phyloP scores from a whole-genome alignment of 805 yeast genomes.

The Clavispora vitiphila region DNA sequence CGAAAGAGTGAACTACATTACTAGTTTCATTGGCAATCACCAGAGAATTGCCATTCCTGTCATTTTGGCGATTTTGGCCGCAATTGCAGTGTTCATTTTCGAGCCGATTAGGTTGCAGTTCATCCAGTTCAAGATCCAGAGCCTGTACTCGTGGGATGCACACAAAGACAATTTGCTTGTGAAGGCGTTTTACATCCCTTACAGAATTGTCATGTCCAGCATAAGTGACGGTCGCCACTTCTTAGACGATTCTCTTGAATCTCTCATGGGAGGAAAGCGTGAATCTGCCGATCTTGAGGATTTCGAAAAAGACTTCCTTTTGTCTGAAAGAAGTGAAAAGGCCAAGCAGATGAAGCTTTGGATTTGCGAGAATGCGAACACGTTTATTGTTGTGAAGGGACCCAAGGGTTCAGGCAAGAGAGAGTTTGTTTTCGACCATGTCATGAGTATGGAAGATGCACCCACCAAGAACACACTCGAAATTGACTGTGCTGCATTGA shows the following conservation, averaged over 20 bases:
- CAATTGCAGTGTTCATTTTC: constrained; percentile 76
- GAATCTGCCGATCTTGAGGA: constrained; percentile 11
- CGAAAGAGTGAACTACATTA: constrained; percentile 47
- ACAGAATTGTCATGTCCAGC: constrained; percentile 20
- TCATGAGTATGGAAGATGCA: constrained; percentile 48
- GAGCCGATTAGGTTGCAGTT: constrained; percentile 89
- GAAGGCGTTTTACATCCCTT: constrained; percentile 24
- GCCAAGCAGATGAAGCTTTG: constrained; percentile 68
- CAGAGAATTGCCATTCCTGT: constrained; percentile 80
- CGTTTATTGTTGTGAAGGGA: constrained; percentile 85
- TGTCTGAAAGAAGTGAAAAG: constrained; percentile 69
- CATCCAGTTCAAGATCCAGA: constrained; percentile 67
- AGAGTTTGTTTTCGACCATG: constrained; percentile 66
- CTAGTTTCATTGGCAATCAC: constrained; percentile 63
- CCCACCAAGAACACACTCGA: constrained; percentile 47
- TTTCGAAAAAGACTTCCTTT: constrained; percentile 33
- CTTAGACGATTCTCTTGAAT: constrained; percentile 24
- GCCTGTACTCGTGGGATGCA: constrained; percentile 43
- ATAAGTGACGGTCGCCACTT: constrained; percentile 31
- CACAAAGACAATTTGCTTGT: constrained; percentile 33
- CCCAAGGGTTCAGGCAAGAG: constrained; percentile 95
- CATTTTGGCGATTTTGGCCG: constrained; percentile 71
- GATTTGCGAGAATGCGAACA: constrained; percentile 84
- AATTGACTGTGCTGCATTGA: constrained; percentile 74
- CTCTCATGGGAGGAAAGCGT: constrained; percentile 10